Conservation (phyloP, 2,329 filamentous ascomycete genomes). For the Curvularia sp. region DNA sequence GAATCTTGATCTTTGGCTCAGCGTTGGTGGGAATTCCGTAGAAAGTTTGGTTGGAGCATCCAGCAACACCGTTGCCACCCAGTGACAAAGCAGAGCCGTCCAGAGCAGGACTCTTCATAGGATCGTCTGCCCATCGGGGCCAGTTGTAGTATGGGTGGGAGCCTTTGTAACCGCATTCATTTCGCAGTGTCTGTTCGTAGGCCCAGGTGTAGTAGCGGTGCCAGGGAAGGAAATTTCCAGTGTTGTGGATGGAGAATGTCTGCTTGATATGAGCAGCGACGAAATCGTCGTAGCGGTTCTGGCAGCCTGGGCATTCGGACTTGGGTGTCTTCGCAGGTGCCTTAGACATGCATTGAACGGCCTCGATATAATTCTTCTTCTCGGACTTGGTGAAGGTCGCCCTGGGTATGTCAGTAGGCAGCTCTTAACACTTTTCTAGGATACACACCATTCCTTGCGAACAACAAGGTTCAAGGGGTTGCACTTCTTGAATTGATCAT, state of each 20-base stretch:
- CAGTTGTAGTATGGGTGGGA: slow-evolving; percentile 44
- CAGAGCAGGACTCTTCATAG: slow-evolving; percentile 58
- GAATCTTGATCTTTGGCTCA: slow-evolving; percentile 46
- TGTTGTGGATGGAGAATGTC: slow-evolving; percentile 37
- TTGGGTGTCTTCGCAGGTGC: slow-evolving; percentile 33
- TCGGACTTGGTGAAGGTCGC: slow-evolving; percentile 33
- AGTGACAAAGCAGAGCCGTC: slow-evolving; percentile 59
- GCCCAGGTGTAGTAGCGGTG: slow-evolving; percentile 40
- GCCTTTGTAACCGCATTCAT: slow-evolving; percentile 42
- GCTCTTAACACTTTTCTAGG: background rate
- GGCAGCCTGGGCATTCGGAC: slow-evolving; percentile 36
- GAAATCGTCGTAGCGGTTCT: slow-evolving; percentile 43
- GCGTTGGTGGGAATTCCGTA: slow-evolving; percentile 35
- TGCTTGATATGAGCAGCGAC: slow-evolving; percentile 42
- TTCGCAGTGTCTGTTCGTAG: slow-evolving; percentile 38
- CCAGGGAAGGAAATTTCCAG: slow-evolving; percentile 40
- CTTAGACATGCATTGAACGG: slow-evolving; percentile 42
- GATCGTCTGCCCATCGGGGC: slow-evolving; percentile 37
- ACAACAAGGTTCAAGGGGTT: slow-evolving; percentile 50
- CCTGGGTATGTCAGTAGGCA: slow-evolving; percentile 23
- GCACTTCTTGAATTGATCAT: slow-evolving; percentile 40
- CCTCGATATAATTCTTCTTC: slow-evolving; percentile 41
- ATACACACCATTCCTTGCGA: slow-evolving; percentile 54
- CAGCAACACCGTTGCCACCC: slow-evolving; percentile 54
- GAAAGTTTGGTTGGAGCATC: slow-evolving; percentile 34